Evolutionary conservation across 139 green algal species (phyloP), one percentile per base, ranked within the genome.

Genomic region (Chlamydomonas sphaeroides): DNA sequence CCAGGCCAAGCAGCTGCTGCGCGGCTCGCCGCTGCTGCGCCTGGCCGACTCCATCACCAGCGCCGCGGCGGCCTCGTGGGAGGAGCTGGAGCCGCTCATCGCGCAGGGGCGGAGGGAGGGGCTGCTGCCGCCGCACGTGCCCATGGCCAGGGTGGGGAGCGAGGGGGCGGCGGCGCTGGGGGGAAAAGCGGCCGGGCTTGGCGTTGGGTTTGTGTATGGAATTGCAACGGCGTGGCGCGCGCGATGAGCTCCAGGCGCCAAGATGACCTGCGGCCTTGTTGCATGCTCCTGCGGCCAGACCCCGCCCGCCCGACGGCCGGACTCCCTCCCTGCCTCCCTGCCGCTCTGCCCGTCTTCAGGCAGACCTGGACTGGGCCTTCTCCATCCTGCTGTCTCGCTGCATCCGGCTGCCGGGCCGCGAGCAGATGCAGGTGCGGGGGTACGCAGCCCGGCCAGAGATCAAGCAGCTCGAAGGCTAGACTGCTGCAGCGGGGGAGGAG

Each of bases 311-410:
- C n/a, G n/a, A n/a, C n/a, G n/a, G n/a, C n/a, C n/a, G n/a, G n/a
- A n/a, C n/a, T n/a, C n/a, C n/a, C n/a, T n/a, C n/a, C n/a, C n/a
- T n/a, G n/a, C n/a, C n/a, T n/a, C n/a, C n/a, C n/a, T n/a, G n/a
- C n/a, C n/a, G n/a, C n/a, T n/a, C 66, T 25, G 6, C 2, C 18
- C 32, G 3, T 15, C 17, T 32, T 5, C 72, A 85, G 68, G 67
- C 68, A 0, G 67, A 78, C 38, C n/a, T 85, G 32, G 49, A 79
- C 26, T 92, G 86, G 87, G 88, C 88, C 0, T 91, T 95, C 30
- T 79, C 71, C 30, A 88, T 95, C 36, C 80, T 96, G 83, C 89
- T 96, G 56, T 92, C 93, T 2, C 90, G 93, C 21, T 72, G 95
- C 28, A 87, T 95, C 25, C 83, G 93, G 10, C 79, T 96, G 32